Base-by-base conservation (phyloP, 441 rosid genomes). In the Aleurites moluccanus region DNA sequence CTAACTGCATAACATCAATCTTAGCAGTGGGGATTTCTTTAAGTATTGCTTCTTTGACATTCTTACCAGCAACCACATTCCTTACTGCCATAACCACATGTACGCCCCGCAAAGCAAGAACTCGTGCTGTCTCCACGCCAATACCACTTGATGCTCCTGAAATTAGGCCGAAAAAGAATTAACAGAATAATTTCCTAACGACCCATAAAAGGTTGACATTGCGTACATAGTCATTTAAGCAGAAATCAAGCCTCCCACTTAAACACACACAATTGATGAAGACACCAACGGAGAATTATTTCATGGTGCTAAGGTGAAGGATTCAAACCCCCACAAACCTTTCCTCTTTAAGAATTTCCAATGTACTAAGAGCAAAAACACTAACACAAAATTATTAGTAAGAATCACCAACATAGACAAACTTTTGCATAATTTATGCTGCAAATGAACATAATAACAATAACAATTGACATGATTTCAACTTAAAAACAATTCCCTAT, bases 71-170 rank as follows among this genome's bases (percentile, higher is more conserved):
- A 47, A 79, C 80, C 79, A 82, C 72, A 64, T 82, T 85, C 80
- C 83, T 77, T n/a, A 82, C 83, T 10, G 81, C 88, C 86, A 85
- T 81, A 44, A 85, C 69, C 25, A 82, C 84, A 64, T 81, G 85
- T 13, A 80, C 85, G 49, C 84, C 81, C 3, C 85, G 84, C 75
- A 85, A 56, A 1, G 88, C 84, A 61, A 82, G 85, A 70, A 82
- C 88, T 3, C 85, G 80, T 13, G 83, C 59, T n/a, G 86, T 85
- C 81, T 85, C 88, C 8, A 27, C 59, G 11, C 86, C 83, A 30
- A 85, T 75, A 27, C 88, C 88, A 75, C 84, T 85, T 1, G 88
- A 83, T 61, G 88, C 84, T 79, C 84, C 86, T 85, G 77, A 35
- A 61, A 72, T 75, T 14, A 62, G 16, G 4, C 30, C 56, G 2